Evolutionary conservation across 805 yeast genomes (phyloP), one percentile per base, ranked within the genome.

Genomic region (Candida anglica): DNA sequence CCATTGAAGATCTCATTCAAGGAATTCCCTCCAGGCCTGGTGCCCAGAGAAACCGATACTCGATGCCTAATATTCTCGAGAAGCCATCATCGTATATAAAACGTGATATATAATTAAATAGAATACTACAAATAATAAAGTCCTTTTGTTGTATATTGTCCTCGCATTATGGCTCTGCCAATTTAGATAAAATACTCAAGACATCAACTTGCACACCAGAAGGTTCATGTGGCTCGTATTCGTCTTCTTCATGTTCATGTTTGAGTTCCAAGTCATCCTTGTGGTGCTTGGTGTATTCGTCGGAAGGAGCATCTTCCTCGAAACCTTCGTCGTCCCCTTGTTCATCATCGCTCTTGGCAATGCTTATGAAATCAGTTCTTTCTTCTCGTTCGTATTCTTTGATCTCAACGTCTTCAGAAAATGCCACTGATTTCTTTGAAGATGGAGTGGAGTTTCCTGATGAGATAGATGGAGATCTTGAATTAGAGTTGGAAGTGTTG

Each of bases 361-460:
- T 47, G 21, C 48, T 46, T 19, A 47, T 46, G 7, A 32, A 40
- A 19, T 48, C 52, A 3, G 52, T 42, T 19, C 53, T 51, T n/a
- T 61, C 67, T 29, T 65, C 71, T 6, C 63, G 42, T 19, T 58
- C 65, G 36, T 50, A 66, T 40, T 66, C 72, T 39, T 66, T 66
- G 19, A 66, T 52, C 42, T 66, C 65, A 13, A 66, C 50, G 27
- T 64, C 63, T 32, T 65, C 70, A 0, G 69, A 57, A 36, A 66
- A 66, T 18, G 71, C 70, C 6, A 66, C 72, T 5, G 49, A 37
- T 24, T 61, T 51, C 35, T 58, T 62, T 6, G 47, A 36, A 8
- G 49, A 39, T 6, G 57, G 53, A n/a, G 60, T 46, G 2, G 58
- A 50, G 16, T 43, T 39, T 4, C 48, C 53, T 18, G 47, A 41